Evolutionary conservation across 257 asterid species (phyloP).

Genomic region (Nicotiana benthamiana): DNA sequence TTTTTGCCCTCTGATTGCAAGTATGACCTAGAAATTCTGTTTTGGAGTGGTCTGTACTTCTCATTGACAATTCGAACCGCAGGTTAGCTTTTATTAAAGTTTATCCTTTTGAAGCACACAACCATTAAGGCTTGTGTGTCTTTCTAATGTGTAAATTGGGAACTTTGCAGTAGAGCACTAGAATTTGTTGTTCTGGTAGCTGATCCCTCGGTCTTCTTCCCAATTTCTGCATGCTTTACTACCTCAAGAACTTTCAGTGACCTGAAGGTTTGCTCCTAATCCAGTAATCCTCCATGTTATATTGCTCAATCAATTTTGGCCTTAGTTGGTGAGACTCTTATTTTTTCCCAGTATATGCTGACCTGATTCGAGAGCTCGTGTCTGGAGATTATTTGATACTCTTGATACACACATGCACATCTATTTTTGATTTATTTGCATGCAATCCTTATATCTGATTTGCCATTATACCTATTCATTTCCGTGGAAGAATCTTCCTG

Average conservation of each 20-base stretch:
- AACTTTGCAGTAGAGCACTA: constrained; percentile 74
- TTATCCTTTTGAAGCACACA: constrained; percentile 1
- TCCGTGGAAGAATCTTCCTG: background rate
- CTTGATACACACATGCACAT: background rate
- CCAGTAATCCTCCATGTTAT: constrained; percentile 2
- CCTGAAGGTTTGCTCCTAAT: constrained; percentile 51
- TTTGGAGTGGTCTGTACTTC: constrained; percentile 86
- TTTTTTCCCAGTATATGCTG: background rate
- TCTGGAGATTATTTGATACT: background rate
- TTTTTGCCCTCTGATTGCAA: constrained; percentile 28
- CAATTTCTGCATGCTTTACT: constrained; percentile 69
- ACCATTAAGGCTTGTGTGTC: constrained; percentile 5
- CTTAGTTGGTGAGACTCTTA: background rate
- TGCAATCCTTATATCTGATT: background rate
- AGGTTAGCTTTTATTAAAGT: constrained; percentile 43
- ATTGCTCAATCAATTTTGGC: background rate
- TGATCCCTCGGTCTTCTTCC: constrained; percentile 70
- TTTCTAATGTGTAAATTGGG: constrained; percentile 17
- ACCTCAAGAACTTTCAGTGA: constrained; percentile 71
- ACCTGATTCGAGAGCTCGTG: background rate
- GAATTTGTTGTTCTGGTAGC: constrained; percentile 79
- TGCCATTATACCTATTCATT: background rate
- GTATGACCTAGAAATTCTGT: constrained; percentile 74
- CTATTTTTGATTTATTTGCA: background rate
- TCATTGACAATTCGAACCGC: constrained; percentile 84